Conservation (phyloP, 2,329 filamentous ascomycete genomes). For the Orbilia javanica region DNA sequence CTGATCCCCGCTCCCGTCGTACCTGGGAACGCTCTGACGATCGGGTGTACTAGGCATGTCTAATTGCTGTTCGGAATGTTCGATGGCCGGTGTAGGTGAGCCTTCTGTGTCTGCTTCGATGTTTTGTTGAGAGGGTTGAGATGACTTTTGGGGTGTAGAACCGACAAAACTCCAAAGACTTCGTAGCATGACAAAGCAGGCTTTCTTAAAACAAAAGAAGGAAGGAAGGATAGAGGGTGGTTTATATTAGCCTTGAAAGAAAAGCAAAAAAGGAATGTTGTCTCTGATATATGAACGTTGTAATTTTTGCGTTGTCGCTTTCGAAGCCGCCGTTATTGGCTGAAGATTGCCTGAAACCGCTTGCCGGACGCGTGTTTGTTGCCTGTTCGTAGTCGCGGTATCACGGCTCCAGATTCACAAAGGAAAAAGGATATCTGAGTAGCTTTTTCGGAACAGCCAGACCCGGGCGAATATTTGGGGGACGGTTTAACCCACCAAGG, state of each 20-base stretch:
- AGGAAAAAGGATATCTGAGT: background rate
- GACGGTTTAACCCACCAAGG: background rate
- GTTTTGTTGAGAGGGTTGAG: slow-evolving; percentile 14
- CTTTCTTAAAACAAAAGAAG: background rate
- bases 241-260: background rate
- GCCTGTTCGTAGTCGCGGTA: background rate
- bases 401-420: background rate
- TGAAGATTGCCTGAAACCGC: background rate
- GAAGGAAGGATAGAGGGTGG: background rate
- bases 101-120: background rate
- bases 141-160: slow-evolving; percentile 30
- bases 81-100: background rate
- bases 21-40: background rate
- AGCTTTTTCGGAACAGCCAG: background rate
- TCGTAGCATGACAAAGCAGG: slow-evolving; percentile 9
- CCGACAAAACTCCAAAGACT: slow-evolving; percentile 26
- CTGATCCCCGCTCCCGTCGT: background rate
- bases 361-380: slow-evolving; percentile 19
- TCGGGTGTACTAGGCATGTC: slow-evolving; percentile 3
- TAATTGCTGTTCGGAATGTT: background rate
- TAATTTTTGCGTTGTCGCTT: slow-evolving; percentile 26
- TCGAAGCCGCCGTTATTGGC: background rate
- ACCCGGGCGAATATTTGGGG: background rate
- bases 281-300: too few relatives aligned
- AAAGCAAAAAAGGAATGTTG: too few relatives aligned